phyloP scores from a whole-genome alignment of 176 grass and related monocot species.

The Aegilops longissima region DNA sequence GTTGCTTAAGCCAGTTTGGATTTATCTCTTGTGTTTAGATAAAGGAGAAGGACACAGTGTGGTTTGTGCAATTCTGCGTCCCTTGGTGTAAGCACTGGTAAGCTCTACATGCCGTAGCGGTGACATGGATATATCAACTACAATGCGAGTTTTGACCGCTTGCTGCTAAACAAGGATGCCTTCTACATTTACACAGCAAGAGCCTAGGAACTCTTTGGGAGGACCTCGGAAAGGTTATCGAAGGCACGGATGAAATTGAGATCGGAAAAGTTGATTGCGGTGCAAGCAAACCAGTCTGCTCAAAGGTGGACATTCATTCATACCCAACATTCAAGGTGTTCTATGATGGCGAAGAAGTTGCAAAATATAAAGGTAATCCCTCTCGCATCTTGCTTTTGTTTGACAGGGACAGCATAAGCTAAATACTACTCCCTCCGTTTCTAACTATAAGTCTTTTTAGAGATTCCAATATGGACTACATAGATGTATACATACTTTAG shows the following conservation, averaged over 20 bases:
- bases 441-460: too few relatives aligned
- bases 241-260: conserved; percentile 89
- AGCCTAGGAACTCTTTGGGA: conserved; percentile 96
- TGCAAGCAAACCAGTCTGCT: conserved; percentile 73
- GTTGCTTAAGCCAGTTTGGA: background rate
- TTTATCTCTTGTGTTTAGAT: conserved; percentile 47
- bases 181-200: conserved; percentile 64
- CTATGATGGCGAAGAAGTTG: conserved; percentile 84
- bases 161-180: background rate
- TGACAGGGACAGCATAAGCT: background rate
- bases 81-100: conserved; percentile 99
- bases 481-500: too few relatives aligned
- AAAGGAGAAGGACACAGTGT: conserved; percentile 86
- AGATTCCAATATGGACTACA: too few relatives aligned
- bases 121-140: conserved; percentile 11
- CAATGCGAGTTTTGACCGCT: background rate
- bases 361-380: conserved; percentile 87
- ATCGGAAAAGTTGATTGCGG: conserved; percentile 86
- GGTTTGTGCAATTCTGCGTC: conserved; percentile 92
- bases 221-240: conserved; percentile 73
- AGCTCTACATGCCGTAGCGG: background rate
- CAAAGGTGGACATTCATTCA: conserved; percentile 88
- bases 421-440: background rate
- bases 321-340: conserved; percentile 96
- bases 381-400: background rate